These are phyloP conservation scores for Trichoderma endophyticum DNA, from an alignment of 2,329 filamentous ascomycete genomes.

Conservation along the genomic window DNA sequence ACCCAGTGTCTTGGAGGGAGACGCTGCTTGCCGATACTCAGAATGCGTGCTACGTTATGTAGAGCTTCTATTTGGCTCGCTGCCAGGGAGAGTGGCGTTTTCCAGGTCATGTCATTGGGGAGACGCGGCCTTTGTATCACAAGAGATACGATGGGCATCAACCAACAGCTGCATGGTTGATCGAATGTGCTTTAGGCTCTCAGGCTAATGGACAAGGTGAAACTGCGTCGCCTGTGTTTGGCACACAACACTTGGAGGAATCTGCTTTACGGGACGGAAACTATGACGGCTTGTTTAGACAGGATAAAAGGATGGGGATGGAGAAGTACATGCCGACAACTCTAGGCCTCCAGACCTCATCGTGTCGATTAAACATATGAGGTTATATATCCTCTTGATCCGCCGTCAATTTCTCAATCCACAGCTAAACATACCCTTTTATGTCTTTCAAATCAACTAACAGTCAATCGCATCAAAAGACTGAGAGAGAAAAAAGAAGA, in stretches of 20 bases:
- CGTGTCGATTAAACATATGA: background rate
- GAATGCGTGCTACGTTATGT: background rate
- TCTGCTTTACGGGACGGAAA: background rate
- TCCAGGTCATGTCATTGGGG: background rate
- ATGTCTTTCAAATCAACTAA: background rate
- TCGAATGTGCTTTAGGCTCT: background rate
- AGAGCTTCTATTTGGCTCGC: constrained; percentile 21
- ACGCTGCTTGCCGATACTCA: background rate
- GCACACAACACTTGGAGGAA: background rate
- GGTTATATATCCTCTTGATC: background rate
- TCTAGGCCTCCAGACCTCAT: no score
- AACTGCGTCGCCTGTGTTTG: background rate
- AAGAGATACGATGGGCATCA: background rate
- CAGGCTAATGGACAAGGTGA: background rate
- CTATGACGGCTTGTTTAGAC: background rate
- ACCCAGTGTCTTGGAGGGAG: constrained; percentile 2
- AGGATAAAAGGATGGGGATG: background rate
- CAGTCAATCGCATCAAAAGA: background rate
- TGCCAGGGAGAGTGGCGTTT: constrained; percentile 23
- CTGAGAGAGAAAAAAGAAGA: background rate
- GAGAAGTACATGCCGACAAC: background rate
- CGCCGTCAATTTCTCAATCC: background rate
- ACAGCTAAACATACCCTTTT: background rate
- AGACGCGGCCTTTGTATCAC: background rate
- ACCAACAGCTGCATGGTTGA: constrained; percentile 12